Evolutionary conservation across 345 rosid genomes (phyloP), one percentile per base, ranked within the genome.

Genomic region (Moringa oleifera): DNA sequence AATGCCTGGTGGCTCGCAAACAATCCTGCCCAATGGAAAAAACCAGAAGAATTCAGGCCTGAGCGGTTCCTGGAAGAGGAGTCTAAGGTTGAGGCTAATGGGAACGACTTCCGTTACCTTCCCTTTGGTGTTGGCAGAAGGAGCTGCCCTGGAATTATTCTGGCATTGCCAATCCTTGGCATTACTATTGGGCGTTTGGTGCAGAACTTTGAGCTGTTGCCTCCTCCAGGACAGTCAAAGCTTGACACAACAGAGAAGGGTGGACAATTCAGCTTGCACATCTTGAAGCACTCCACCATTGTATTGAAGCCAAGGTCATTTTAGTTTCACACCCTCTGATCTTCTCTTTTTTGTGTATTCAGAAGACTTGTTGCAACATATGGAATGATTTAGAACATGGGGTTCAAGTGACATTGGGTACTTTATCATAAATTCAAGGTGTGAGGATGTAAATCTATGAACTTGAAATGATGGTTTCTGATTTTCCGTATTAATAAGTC

Each of bases 1-100:
- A 94, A 94, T 18, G 99, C 99, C 0, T 94, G 99, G 99, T 90
- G 95, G 92, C 86, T 94, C 0, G 99, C 96, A 19, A 94, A 94
- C 87, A 86, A 94, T 66, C 99, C 99, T 0, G 70, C 73, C 8
- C 37, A 81, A 45, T 94, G 99, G 99, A 88, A 86, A 66, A 80
- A 77, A 0, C 97, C 99, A 0, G 91, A 94, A 53, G 93, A 94
- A 68, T 94, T 94, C 77, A 79, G 96, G 67, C 99, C 99, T 0
- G 99, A 94, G 83, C 80, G 99, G 88, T 90, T 94, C 81, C 64
- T 94, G 51, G 88, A 94, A 69, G 99, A 94, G 80, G 99, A 94
- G 60, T 71, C 88, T 0, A 88, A 90, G 61, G 97, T 94, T 16
- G 99, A 94, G 70, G 95, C 99, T 0, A 94, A 75, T 10, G 99